Base-by-base conservation (phyloP, 139 green algal genomes). In the Picochlorum sp. region DNA sequence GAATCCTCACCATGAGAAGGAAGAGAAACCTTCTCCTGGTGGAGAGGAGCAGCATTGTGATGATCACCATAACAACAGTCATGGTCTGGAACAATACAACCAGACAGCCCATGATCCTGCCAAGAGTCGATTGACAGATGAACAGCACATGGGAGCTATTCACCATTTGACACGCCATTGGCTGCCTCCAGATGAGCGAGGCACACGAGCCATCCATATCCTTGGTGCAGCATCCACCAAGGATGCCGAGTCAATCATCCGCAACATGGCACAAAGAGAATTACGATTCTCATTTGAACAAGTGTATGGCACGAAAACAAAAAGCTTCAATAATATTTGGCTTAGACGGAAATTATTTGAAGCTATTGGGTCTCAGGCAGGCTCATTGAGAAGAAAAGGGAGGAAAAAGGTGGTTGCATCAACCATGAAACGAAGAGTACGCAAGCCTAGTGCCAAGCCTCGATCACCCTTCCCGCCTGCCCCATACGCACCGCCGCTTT, bases 311-410 rank as follows among this genome's bases (percentile, higher is more conserved):
- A 38, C 70, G 1, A n/a, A 66, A 20, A 78, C 71, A 4, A 63
- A 71, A 30, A 69, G 63, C 44, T 78, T 73, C 45, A 79, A 79
- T 66, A 79, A 79, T 56, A 64, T 65, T 38, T 79, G 72, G 72
- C 72, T 79, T 16, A 61, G 72, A 3, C 61, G 72, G 13, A 79
- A 79, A 66, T 62, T 79, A 10, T 57, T 66, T n/a, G 72, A 79
- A 60, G 69, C 63, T 64, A 38, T 44, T 14, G 51, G 51, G 20
- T 30, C 51, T 15, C 15, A 30, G 13, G n/a, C 21, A 30, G 23
- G 18, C n/a, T 30, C 51, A 14, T 14, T 21, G 13, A 59, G 26
- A 59, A 67, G 37, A 32, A 38, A 57, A n/a, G 9, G 37, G 28
- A 21, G 10, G 34, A 32, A 45, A 45, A 26, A 21, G 34, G 20